Evolutionary conservation across 2,329 filamentous ascomycete species (phyloP).

Genomic region (Claviceps africana): DNA sequence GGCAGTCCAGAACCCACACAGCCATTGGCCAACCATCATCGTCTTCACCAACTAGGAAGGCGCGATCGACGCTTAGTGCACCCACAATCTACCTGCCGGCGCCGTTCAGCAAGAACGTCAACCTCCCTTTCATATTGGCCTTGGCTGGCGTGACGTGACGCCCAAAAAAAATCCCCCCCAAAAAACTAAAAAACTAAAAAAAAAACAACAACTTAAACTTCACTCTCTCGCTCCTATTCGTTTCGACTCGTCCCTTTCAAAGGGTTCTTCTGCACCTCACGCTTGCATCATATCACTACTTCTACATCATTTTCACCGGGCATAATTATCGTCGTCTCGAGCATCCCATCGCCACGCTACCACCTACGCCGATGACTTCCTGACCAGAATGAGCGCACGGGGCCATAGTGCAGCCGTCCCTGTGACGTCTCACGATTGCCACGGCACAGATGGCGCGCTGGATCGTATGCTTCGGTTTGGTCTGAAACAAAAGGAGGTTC

Average conservation of each 20-base stretch:
- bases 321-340: slow-evolving; percentile 2
- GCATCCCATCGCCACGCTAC: neutral
- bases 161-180: neutral
- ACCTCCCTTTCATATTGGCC: neutral
- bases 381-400: slow-evolving; percentile 17
- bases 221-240: neutral
- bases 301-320: slow-evolving; percentile 4
- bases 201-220: neutral
- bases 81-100: neutral
- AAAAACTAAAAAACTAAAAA: neutral
- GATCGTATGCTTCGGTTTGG: slow-evolving; percentile 25
- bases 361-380: slow-evolving; percentile 11
- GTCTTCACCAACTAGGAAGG: neutral
- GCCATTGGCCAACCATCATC: neutral
- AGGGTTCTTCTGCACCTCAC: slow-evolving; percentile 2
- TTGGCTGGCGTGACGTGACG: neutral
- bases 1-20: neutral
- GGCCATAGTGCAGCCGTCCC: slow-evolving; percentile 14
- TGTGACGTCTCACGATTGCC: slow-evolving; percentile 34
- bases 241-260: neutral
- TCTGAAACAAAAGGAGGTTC: slow-evolving; percentile 26
- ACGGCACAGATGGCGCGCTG: slow-evolving; percentile 27
- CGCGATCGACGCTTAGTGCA: neutral
- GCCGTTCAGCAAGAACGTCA: neutral
- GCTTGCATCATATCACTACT: neutral